Conservation (phyloP, 1,284 basidiomycete species). For the Farysia itapuensis region DNA sequence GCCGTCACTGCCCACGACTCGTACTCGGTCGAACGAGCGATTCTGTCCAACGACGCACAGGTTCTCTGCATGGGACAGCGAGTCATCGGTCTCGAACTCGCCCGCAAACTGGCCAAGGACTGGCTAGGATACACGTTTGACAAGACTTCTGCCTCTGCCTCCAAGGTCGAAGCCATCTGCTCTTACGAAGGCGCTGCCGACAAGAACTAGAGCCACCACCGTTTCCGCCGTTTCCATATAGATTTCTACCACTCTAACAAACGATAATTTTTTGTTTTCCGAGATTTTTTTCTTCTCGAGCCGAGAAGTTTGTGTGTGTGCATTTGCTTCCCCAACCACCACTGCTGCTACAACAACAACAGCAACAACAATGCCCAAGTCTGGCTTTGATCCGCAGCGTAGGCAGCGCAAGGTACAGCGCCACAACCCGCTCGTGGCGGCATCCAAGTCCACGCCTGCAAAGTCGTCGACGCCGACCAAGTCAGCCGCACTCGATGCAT, state of each 20-base stretch:
- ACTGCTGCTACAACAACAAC: too few relatives aligned
- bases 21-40: constrained; percentile 62
- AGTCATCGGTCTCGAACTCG: constrained; percentile 62
- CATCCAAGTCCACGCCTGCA: constrained; percentile 4
- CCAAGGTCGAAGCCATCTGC: constrained; percentile 62
- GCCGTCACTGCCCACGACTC: constrained; percentile 62
- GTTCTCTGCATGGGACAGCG: constrained; percentile 63
- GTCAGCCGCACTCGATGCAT: constrained; percentile 13
- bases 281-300: too few relatives aligned
- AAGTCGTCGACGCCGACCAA: constrained; percentile 6
- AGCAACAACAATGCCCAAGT: constrained; percentile 43
- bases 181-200: constrained; percentile 31
- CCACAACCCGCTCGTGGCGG: constrained; percentile 39
- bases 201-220: too few relatives aligned
- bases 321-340: too few relatives aligned
- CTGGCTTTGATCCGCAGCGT: constrained; percentile 42
- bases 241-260: too few relatives aligned
- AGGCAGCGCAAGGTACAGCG: constrained; percentile 35
- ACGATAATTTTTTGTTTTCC: not conserved
- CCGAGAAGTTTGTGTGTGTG: too few relatives aligned
- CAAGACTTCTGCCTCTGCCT: constrained; percentile 57
- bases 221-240: too few relatives aligned
- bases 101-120: constrained; percentile 61
- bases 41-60: constrained; percentile 63
- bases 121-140: constrained; percentile 63